Evolutionary conservation across 148 eudicot genomes (phyloP).

Genomic region (Rheum nobile): DNA sequence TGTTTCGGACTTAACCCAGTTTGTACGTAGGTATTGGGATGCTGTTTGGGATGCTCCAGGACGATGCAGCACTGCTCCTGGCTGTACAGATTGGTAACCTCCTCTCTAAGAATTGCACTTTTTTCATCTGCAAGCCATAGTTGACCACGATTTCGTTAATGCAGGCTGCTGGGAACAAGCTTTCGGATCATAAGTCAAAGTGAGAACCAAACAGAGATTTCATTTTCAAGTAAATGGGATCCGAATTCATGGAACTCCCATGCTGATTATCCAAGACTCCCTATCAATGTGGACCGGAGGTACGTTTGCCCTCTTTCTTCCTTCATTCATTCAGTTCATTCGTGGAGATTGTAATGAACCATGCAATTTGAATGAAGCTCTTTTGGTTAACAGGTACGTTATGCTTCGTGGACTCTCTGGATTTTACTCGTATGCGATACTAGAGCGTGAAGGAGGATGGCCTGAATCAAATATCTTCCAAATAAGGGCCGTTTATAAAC

Average conservation of each 20-base stretch:
- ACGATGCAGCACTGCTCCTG: not conserved
- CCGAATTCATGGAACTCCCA: conserved; percentile 11
- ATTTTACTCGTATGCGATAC: conserved; percentile 34
- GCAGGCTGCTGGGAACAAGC: conserved; percentile 37
- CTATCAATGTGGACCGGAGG: conserved; percentile 45
- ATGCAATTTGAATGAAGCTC: not conserved
- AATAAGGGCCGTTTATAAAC: conserved; percentile 54
- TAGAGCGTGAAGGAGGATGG: conserved; percentile 29
- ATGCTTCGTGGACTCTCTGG: conserved; percentile 38
- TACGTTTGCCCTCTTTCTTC: not conserved
- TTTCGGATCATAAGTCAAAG: conserved; percentile 26
- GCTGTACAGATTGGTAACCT: not conserved
- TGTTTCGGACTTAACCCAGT: too few relatives aligned
- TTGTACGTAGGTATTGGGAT: conserved; percentile 36
- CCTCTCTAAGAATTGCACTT: not conserved
- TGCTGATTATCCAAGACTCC: conserved; percentile 17
- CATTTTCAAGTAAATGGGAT: conserved; percentile 38
- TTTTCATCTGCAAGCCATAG: too few relatives aligned
- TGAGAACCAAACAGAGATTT: conserved; percentile 46
- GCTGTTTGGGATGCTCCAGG: conserved; percentile 21
- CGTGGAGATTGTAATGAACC: too few relatives aligned
- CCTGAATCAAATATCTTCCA: conserved; percentile 26
- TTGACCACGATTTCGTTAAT: not conserved
- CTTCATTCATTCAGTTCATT: too few relatives aligned
- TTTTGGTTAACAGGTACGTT: conserved; percentile 24